Evolutionary conservation across 2,329 filamentous ascomycete genomes (phyloP), one percentile per base, ranked within the genome.

Genomic region (Microdochium bolleyi): DNA sequence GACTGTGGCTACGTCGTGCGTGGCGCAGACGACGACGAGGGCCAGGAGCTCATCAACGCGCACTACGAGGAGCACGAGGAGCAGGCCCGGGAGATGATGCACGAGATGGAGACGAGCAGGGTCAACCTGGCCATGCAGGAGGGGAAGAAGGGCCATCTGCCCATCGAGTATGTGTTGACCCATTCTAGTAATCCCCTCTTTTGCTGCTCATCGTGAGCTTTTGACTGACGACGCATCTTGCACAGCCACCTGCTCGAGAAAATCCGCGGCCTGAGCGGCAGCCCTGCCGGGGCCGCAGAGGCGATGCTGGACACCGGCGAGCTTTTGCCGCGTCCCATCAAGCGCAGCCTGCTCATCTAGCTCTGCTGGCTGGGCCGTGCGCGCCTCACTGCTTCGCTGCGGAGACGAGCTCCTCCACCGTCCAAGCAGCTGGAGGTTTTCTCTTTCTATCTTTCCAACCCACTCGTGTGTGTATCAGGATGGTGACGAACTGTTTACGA

Each of bases 1-100:
- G 83, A 78, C 24, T 90, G 87, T 61, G 70, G 70, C 37, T 83
- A 83, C 58, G 74, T 84, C 41, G 81, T 89, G 11, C 83, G 84
- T 55, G 77, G 76, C 2, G 82, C 81, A n/a, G 77, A 82, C 48
- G 73, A 78, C 44, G 67, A 76, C 2, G 72, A 76, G 0, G 80
- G 79, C 24, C 76, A 80, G 54, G 68, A 73, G 3, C 68, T 80
- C 10, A 85, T 89, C 48, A 73, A 72, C 19, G 71, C 78, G 49
- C 87, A 90, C 62, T 78, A 84, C 56, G 73, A 73, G 38, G 71
- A 79, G 51, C 86, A 89, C 61, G 78, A 82, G 41, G 71, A 74
- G 50, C 78, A 81, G 54, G 70, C 77, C 16, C 76, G 66, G 75
- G 65, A 71, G 72, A 60, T 69, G n/a, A 56, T 56, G 48, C 56